Percentiles rank a stretch among this genome's conserved stretches.
These are phyloP conservation scores for Phytophthora constricta DNA, from an alignment of 352 stramenopile species.

Conservation along the genomic window DNA sequence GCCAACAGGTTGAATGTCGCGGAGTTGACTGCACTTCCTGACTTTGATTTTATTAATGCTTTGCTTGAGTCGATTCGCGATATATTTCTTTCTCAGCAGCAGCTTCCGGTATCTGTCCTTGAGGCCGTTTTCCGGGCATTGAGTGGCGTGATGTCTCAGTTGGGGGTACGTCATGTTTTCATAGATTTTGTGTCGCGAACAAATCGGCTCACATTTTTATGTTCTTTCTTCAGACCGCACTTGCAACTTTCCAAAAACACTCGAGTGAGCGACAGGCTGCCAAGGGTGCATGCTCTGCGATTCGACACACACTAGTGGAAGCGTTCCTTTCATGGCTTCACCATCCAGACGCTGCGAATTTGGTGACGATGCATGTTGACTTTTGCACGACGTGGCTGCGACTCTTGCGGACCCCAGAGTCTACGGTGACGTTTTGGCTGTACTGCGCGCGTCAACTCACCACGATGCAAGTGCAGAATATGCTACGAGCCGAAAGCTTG, in stretches of 20 bases:
- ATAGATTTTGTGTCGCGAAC: neutral
- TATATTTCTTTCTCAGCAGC: constrained; percentile 45
- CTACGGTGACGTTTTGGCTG: constrained; percentile 67
- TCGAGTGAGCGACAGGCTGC: constrained; percentile 45
- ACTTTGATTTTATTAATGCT: constrained; percentile 68
- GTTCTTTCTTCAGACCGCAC: constrained; percentile 19
- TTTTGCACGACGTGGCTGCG: constrained; percentile 67
- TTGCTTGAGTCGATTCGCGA: constrained; percentile 68
- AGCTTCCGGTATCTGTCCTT: constrained; percentile 34
- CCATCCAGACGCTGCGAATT: constrained; percentile 39
- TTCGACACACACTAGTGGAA: constrained; percentile 69
- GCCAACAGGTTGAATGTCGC: constrained; percentile 45
- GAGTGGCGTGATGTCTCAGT: constrained; percentile 54
- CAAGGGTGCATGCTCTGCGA: constrained; percentile 61
- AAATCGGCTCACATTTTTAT: neutral
- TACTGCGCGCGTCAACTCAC: constrained; percentile 31
- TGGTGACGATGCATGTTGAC: constrained; percentile 42
- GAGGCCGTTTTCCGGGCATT: constrained; percentile 47
- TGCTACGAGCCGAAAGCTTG: constrained; percentile 32
- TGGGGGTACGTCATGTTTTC: constrained; percentile 47
- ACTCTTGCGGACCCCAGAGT: constrained; percentile 77
- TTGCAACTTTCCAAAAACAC: constrained; percentile 38
- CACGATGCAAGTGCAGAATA: constrained; percentile 44
- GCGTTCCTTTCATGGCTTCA: constrained; percentile 74
- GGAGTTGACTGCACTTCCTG: constrained; percentile 36